Conservation (phyloP, 2,329 filamentous ascomycete species). For the Hysterium pulicare region DNA sequence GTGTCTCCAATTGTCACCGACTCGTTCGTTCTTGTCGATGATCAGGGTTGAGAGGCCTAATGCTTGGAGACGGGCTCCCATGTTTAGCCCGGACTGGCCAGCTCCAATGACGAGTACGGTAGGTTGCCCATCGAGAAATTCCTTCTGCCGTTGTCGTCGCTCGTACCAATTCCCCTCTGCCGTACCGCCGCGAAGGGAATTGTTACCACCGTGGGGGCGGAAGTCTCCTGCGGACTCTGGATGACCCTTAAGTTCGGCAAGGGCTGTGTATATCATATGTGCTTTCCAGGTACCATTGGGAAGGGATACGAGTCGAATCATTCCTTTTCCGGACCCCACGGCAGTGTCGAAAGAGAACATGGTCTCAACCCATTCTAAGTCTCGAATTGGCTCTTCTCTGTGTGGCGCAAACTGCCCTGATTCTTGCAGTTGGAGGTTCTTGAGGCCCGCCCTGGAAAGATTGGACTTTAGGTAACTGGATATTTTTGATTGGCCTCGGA, state of each 20-base stretch:
- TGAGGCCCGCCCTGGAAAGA: conserved; percentile 41
- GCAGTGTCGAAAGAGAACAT: conserved; percentile 55
- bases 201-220: conserved; percentile 58
- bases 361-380: conserved; percentile 54
- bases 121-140: conserved; percentile 47
- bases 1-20: conserved; percentile 51
- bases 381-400: conserved; percentile 50
- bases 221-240: conserved; percentile 49
- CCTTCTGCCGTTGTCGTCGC: conserved; percentile 27
- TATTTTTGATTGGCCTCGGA: conserved; percentile 45
- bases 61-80: conserved; percentile 39
- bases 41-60: conserved; percentile 41
- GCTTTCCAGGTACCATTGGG: conserved; percentile 55
- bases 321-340: conserved; percentile 54
- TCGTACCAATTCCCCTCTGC: conserved; percentile 49
- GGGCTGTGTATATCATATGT: conserved; percentile 60
- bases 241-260: conserved; percentile 53
- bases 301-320: conserved; percentile 50
- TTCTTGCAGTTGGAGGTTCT: conserved; percentile 35
- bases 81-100: conserved; percentile 35
- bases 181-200: conserved; percentile 57
- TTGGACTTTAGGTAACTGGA: conserved; percentile 36
- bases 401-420: conserved; percentile 47
- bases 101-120: conserved; percentile 37
- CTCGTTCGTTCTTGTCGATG: conserved; percentile 43